Evolutionary conservation across 2,329 filamentous ascomycete genomes (phyloP).

Genomic region (Colletotrichum godetiae): DNA sequence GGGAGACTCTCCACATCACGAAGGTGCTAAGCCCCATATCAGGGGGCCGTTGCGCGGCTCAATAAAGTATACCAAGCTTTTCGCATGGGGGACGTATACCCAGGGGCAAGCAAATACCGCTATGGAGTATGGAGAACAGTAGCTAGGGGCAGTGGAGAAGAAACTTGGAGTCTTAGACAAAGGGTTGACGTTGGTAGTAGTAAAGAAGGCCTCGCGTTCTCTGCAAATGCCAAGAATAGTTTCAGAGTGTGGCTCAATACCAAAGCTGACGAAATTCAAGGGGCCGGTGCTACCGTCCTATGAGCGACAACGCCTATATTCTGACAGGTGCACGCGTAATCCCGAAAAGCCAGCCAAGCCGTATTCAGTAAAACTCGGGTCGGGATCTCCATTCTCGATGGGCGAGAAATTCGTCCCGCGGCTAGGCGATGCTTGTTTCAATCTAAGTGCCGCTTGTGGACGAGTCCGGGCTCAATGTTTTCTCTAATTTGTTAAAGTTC

Average conservation of each 20-base stretch:
- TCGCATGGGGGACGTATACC: background rate
- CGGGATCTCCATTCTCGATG: background rate
- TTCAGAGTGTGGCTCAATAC: background rate
- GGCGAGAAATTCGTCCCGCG: background rate
- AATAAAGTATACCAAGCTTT: constrained; percentile 28
- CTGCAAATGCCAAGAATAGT: constrained; percentile 1
- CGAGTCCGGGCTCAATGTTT: background rate
- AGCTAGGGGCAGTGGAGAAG: no score
- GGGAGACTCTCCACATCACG: constrained; percentile 23
- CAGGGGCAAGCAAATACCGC: background rate
- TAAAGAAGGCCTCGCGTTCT: background rate
- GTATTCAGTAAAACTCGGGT: background rate
- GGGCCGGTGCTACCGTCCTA: background rate
- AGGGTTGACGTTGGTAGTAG: no score
- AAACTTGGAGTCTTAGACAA: no score
- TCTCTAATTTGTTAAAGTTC: background rate
- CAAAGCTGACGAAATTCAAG: constrained; percentile 4
- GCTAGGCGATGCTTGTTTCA: constrained; percentile 18
- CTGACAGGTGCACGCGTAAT: constrained; percentile 24
- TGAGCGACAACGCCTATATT: constrained; percentile 8
- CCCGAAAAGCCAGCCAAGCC: background rate
- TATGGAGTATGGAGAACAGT: background rate
- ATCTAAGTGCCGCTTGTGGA: constrained; percentile 1
- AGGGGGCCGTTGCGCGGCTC: constrained; percentile 17
- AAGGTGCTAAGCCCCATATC: constrained; percentile 4